phyloP scores from a whole-genome alignment of 2,329 filamentous ascomycete species.

The Nemania sp. region DNA sequence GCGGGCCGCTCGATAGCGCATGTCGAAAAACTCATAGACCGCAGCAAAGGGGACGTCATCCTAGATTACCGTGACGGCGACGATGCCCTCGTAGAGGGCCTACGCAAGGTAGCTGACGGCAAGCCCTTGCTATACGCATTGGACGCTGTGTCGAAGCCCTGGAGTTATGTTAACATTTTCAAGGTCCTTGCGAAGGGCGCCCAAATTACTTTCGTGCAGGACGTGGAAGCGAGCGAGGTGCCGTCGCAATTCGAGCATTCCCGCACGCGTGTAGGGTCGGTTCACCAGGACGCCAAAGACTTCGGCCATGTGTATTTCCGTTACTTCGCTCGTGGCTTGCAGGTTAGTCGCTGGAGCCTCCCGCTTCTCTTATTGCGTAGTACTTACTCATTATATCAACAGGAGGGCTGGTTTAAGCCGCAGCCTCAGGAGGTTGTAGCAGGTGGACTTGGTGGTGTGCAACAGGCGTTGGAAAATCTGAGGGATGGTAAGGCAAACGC shows the following conservation, averaged over 20 bases:
- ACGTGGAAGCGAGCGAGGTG: constrained; percentile 46
- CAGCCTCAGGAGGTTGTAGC: constrained; percentile 54
- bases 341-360: constrained; percentile 22
- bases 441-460: constrained; percentile 53
- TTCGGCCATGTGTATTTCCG: constrained; percentile 52
- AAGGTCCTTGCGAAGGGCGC: constrained; percentile 57
- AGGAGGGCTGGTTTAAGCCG: constrained; percentile 55
- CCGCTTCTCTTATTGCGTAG: neutral
- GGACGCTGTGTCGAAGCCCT: constrained; percentile 69
- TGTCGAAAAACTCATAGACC: constrained; percentile 65
- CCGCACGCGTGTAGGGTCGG: constrained; percentile 43
- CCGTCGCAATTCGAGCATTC: constrained; percentile 43
- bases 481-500: constrained; percentile 55
- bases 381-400: neutral
- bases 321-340: constrained; percentile 52
- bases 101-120: constrained; percentile 48
- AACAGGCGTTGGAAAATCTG: constrained; percentile 53
- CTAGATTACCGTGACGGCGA: constrained; percentile 71
- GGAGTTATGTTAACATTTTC: constrained; percentile 59
- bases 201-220: constrained; percentile 55
- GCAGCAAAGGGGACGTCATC: constrained; percentile 65
- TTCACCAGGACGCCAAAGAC: constrained; percentile 44
- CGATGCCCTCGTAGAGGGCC: constrained; percentile 60
- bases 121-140: constrained; percentile 60
- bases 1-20: constrained; percentile 65